These are phyloP conservation scores for Erythrophleum fordii DNA, from an alignment of 306 rosid species.

Conservation along the genomic window DNA sequence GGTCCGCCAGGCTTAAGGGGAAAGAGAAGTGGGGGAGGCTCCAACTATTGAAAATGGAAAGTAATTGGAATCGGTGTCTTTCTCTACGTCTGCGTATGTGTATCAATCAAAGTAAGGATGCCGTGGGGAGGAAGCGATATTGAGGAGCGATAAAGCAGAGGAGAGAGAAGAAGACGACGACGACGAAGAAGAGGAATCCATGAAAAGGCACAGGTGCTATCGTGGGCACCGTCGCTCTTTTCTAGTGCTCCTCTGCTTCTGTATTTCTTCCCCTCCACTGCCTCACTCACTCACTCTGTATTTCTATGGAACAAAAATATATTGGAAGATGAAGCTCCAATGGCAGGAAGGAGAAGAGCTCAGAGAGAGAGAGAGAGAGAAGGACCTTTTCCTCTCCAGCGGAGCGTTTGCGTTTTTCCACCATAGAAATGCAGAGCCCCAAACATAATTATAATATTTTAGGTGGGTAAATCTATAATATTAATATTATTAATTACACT, in stretches of 20 bases:
- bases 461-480: neutral
- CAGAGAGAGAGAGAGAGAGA: neutral
- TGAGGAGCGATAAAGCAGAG: neutral
- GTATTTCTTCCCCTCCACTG: constrained; percentile 19
- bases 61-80: constrained; percentile 33
- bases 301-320: constrained; percentile 21
- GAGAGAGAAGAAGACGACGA: neutral
- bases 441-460: constrained; percentile 27
- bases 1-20: constrained; percentile 46
- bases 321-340: constrained; percentile 25
- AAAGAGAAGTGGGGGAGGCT: neutral
- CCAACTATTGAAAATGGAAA: neutral
- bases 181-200: constrained; percentile 44
- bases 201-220: constrained; percentile 39
- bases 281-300: neutral
- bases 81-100: constrained; percentile 6
- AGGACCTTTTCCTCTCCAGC: constrained; percentile 42
- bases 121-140: constrained; percentile 57
- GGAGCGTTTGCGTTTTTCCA: constrained; percentile 51
- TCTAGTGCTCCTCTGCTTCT: constrained; percentile 36
- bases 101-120: constrained; percentile 39
- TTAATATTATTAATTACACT: neutral
- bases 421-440: constrained; percentile 54
- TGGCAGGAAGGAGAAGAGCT: constrained; percentile 31
- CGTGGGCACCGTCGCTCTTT: constrained; percentile 38